These are phyloP conservation scores for Xylariales sp. DNA, from an alignment of 2,329 filamentous ascomycete genomes.

Conservation along the genomic window DNA sequence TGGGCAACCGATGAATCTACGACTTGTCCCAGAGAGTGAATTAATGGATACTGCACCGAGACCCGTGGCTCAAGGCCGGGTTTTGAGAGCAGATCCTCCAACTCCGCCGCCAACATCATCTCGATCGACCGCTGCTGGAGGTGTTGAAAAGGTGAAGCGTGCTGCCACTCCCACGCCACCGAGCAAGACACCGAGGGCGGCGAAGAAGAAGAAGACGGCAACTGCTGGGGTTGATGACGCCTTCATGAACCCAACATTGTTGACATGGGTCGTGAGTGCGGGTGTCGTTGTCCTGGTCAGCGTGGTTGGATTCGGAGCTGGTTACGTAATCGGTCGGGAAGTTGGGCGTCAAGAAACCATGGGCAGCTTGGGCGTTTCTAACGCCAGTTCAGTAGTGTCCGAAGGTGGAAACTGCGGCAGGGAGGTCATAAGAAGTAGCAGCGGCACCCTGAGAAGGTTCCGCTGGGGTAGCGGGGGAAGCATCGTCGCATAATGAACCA, in stretches of 20 bases:
- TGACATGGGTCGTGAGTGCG: conserved; percentile 63
- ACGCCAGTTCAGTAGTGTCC: conserved; percentile 31
- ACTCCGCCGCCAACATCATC: conserved; percentile 9
- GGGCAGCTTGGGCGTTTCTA: conserved; percentile 35
- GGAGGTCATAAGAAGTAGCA: conserved; percentile 48
- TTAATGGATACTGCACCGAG: conserved; percentile 36
- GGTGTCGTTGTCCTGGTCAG: conserved; percentile 65
- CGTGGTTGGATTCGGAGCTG: conserved; percentile 65
- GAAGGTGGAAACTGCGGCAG: conserved; percentile 45
- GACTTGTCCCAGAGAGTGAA: conserved; percentile 58
- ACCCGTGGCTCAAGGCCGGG: conserved; percentile 13
- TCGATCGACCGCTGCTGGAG: conserved; percentile 16
- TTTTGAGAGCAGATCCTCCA: conserved; percentile 11
- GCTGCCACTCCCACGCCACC: conserved; percentile 30
- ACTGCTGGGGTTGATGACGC: conserved; percentile 31
- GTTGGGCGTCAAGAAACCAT: conserved; percentile 58
- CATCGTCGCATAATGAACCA: conserved; percentile 40
- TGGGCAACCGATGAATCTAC: conserved; percentile 52
- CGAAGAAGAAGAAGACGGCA: conserved; percentile 56
- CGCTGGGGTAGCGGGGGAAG: conserved; percentile 51
- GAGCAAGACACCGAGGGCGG: conserved; percentile 37
- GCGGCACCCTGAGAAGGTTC: conserved; percentile 47
- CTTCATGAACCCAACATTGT: conserved; percentile 53
- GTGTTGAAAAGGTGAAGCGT: conserved; percentile 46
- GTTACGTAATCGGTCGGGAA: conserved; percentile 64